Conservation (phyloP, 768 basidiomycete species). For the Artomyces pyxidatus region DNA sequence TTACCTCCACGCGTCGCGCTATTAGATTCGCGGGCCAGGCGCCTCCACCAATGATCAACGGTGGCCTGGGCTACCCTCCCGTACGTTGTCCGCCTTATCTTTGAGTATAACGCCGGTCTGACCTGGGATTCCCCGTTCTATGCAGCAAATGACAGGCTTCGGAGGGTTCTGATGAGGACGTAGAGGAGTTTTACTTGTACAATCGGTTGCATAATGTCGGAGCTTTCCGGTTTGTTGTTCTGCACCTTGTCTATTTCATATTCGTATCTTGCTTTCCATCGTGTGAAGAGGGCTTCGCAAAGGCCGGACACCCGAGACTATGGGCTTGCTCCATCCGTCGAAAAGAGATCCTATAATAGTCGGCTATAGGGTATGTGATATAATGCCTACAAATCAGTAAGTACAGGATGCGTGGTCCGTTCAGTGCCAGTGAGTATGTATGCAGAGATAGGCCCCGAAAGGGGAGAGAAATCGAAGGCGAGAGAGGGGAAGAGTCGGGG, state of each 20-base stretch:
- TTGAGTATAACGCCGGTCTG: not conserved
- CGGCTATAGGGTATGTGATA: not conserved
- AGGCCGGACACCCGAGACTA: no score
- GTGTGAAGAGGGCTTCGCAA: no score
- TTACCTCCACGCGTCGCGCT: slow-evolving; percentile 7
- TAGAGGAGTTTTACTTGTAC: not conserved
- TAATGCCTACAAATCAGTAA: not conserved
- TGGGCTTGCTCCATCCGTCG: no score
- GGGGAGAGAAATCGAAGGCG: not conserved
- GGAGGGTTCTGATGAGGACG: slow-evolving; percentile 12
- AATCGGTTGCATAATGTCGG: slow-evolving; percentile 1
- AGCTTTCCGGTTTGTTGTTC: not conserved
- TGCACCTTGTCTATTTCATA: not conserved
- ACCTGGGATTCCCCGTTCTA: not conserved
- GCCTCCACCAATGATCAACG: slow-evolving; percentile 55
- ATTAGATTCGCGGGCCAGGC: slow-evolving; percentile 55
- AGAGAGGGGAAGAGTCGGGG: no score
- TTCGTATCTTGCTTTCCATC: no score
- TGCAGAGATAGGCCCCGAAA: not conserved
- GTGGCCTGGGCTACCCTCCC: slow-evolving; percentile 49
- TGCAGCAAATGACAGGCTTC: slow-evolving; percentile 18
- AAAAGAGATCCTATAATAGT: no score
- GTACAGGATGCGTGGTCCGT: not conserved
- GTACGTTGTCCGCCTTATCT: slow-evolving; percentile 33
- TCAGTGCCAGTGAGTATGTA: not conserved